Conservation (phyloP, 2,329 filamentous ascomycete genomes). For the Westerdykella sp. region DNA sequence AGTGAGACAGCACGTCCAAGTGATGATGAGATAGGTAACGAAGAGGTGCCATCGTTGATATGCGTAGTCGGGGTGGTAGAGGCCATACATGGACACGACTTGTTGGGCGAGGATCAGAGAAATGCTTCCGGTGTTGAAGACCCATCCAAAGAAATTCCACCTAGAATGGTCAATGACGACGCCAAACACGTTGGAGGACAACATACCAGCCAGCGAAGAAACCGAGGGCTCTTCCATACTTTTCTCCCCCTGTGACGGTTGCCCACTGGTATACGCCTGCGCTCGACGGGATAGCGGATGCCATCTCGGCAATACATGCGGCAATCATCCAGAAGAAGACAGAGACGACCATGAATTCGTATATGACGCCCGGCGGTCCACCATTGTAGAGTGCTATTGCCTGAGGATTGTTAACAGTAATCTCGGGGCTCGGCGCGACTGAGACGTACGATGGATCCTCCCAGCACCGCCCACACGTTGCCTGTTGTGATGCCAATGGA, state of each 20-base stretch:
- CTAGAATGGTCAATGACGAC: constrained; percentile 12
- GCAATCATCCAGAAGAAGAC: constrained; percentile 49
- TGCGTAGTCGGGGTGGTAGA: constrained; percentile 44
- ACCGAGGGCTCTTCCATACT: constrained; percentile 43
- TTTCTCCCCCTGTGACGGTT: constrained; percentile 42
- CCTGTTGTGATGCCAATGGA: constrained; percentile 43
- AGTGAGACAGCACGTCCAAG: constrained; percentile 42
- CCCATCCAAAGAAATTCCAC: constrained; percentile 49
- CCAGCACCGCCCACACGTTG: constrained; percentile 42
- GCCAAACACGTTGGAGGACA: constrained; percentile 2
- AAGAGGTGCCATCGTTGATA: constrained; percentile 49
- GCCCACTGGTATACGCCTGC: constrained; percentile 51
- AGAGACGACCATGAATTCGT: constrained; percentile 45
- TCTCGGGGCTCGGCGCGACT: neutral
- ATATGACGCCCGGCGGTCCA: constrained; percentile 43
- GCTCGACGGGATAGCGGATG: constrained; percentile 40
- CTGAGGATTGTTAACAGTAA: constrained; percentile 8
- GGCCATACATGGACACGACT: constrained; percentile 44
- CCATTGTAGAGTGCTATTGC: constrained; percentile 42
- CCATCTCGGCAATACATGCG: constrained; percentile 47
- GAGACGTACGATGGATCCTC: constrained; percentile 41
- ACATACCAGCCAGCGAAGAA: constrained; percentile 46
- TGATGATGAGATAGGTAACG: constrained; percentile 43
- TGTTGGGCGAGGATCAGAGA: constrained; percentile 43
- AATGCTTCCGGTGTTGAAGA: constrained; percentile 42